Conservation (phyloP, 371 early-diverging fungal genomes). For the Zychaea mexicana region DNA sequence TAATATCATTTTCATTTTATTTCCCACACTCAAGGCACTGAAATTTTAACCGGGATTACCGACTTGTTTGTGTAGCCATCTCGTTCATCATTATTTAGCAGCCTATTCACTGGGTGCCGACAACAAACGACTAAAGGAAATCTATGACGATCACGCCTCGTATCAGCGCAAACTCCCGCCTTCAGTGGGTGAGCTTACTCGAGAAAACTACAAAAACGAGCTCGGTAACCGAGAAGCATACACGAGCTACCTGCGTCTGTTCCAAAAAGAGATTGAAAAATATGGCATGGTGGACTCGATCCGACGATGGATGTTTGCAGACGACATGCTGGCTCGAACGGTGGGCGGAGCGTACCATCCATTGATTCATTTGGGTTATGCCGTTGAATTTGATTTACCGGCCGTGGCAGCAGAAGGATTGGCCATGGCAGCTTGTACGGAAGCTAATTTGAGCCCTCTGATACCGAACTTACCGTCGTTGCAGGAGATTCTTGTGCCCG, state of each 20-base stretch:
- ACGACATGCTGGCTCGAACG: constrained; percentile 40
- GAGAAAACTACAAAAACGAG: constrained; percentile 41
- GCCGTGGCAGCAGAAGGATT: constrained; percentile 59
- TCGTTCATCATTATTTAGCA: constrained; percentile 57
- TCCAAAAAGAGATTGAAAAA: constrained; percentile 44
- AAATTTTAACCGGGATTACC: background rate
- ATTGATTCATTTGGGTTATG: constrained; percentile 69
- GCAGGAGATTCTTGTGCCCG: background rate
- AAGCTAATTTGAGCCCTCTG: constrained; percentile 11
- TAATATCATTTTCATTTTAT: constrained; percentile 6
- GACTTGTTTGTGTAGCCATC: constrained; percentile 37
- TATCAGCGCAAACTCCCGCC: constrained; percentile 40
- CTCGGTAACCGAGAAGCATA: constrained; percentile 49
- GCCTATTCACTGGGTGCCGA: constrained; percentile 57
- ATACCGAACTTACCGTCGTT: constrained; percentile 16
- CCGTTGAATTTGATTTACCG: constrained; percentile 62
- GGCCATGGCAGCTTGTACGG: constrained; percentile 53
- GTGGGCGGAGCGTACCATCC: constrained; percentile 62
- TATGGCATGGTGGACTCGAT: constrained; percentile 49
- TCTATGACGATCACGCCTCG: constrained; percentile 49
- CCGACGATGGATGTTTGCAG: constrained; percentile 48
- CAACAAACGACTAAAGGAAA: constrained; percentile 45
- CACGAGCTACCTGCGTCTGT: constrained; percentile 47
- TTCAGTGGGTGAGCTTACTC: constrained; percentile 25
- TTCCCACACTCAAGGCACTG: background rate